Evolutionary conservation across 2,329 filamentous ascomycete genomes (phyloP).

Genomic region (Clonostachys rhizophaga): DNA sequence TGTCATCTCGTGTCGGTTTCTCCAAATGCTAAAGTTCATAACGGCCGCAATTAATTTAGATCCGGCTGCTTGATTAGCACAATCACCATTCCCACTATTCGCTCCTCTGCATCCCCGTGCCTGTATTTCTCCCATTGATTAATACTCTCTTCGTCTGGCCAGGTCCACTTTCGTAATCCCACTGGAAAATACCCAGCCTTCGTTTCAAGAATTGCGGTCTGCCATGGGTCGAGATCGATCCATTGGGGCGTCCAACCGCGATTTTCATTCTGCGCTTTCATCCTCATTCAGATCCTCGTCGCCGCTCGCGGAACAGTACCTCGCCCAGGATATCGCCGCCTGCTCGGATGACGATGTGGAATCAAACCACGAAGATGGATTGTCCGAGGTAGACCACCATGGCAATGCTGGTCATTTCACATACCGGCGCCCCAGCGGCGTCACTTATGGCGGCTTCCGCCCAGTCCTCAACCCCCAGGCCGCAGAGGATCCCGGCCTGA

Average conservation of each 20-base stretch:
- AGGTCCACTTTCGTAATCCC: too few relatives aligned
- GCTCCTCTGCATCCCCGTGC: too few relatives aligned
- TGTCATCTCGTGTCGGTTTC: too few relatives aligned
- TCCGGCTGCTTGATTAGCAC: too few relatives aligned
- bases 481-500: constrained; percentile 37
- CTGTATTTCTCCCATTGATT: too few relatives aligned
- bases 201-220: neutral
- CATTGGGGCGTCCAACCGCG: constrained; percentile 6
- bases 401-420: constrained; percentile 39
- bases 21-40: too few relatives aligned
- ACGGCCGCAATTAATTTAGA: too few relatives aligned
- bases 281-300: constrained; percentile 55
- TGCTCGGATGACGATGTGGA: constrained; percentile 48
- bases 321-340: constrained; percentile 63
- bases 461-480: constrained; percentile 61
- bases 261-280: constrained; percentile 17
- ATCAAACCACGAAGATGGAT: constrained; percentile 12
- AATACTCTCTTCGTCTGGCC: too few relatives aligned
- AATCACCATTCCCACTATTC: too few relatives aligned
- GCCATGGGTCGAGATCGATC: neutral
- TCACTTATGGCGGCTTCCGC: constrained; percentile 67
- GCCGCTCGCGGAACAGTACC: constrained; percentile 60
- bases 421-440: constrained; percentile 74
- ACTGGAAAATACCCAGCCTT: too few relatives aligned
- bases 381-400: constrained; percentile 15